A percentile compares a stretch with the other conserved stretches of the same genome.
Evolutionary conservation across 306 rosid genomes (phyloP).

Genomic region (Trichosanthes cucumerina): DNA sequence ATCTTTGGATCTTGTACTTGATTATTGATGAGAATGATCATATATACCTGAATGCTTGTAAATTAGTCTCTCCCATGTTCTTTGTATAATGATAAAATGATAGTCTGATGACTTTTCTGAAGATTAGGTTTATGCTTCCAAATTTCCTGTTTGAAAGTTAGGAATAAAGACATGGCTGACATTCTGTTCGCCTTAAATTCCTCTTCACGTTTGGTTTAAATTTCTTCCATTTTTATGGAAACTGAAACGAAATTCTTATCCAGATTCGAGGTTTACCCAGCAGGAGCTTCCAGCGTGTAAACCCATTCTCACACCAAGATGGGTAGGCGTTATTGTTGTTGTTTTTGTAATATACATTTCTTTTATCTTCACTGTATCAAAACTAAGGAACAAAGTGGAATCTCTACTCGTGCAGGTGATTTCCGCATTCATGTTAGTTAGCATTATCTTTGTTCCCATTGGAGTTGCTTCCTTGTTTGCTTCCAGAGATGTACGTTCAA

Average conservation of each 20-base stretch:
- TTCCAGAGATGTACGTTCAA: constrained; percentile 57
- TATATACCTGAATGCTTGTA: background rate
- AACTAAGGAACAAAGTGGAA: background rate
- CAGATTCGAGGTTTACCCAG: constrained; percentile 93
- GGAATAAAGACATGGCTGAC: background rate
- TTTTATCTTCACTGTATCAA: background rate
- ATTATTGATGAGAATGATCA: background rate
- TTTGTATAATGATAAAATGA: background rate
- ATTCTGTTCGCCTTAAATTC: background rate
- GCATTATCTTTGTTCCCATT: constrained; percentile 68
- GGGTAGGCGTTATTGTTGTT: constrained; percentile 33
- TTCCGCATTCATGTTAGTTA: constrained; percentile 77
- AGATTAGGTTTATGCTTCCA: background rate
- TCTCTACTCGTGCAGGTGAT: constrained; percentile 48
- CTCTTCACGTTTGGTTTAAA: background rate
- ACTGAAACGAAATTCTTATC: background rate
- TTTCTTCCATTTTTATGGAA: background rate
- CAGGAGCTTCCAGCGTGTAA: constrained; percentile 99
- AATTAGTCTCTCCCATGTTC: background rate
- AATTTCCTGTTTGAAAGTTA: background rate
- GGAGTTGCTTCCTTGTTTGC: constrained; percentile 81
- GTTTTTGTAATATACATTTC: background rate
- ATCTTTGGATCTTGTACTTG: background rate
- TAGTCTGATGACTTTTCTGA: background rate
- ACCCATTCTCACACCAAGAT: constrained; percentile 91